These are phyloP conservation scores for Linderniella brevidens DNA, from an alignment of 257 asterid species.

Conservation along the genomic window DNA sequence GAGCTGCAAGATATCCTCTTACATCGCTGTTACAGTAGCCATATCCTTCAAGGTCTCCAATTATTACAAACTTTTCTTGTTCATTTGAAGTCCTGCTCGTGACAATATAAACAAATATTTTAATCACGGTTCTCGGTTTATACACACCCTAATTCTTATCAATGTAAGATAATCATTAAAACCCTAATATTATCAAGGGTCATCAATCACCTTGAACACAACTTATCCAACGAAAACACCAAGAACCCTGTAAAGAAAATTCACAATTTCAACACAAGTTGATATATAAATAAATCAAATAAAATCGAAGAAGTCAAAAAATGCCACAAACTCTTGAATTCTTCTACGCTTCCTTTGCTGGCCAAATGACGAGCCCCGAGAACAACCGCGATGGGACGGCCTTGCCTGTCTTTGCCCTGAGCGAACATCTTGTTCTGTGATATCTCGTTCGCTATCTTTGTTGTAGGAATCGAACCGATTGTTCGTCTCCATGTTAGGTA, in stretches of 20 bases:
- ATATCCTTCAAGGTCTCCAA: conserved; percentile 57
- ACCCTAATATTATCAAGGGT: no score
- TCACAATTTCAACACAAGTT: no score
- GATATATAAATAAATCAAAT: no score
- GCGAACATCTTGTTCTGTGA: conserved; percentile 50
- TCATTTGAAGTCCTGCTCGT: conserved; percentile 32
- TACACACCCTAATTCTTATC: no score
- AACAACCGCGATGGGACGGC: conserved; percentile 42
- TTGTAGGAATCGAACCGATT: conserved; percentile 24
- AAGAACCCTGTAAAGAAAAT: conserved; percentile 48
- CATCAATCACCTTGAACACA: conserved; percentile 37
- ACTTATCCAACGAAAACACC: conserved; percentile 44
- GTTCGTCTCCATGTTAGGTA: conserved; percentile 41
- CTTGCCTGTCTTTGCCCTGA: conserved; percentile 66
- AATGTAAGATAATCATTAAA: no score
- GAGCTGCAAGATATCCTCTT: conserved; percentile 31
- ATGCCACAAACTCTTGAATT: conserved; percentile 38
- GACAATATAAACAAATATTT: background rate
- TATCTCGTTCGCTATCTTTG: conserved; percentile 34
- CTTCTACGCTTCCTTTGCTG: conserved; percentile 35
- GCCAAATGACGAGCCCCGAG: conserved; percentile 42
- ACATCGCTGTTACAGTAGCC: conserved; percentile 50
- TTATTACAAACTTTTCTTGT: conserved; percentile 43
- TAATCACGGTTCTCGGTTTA: no score
- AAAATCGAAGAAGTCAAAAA: background rate